Percentiles rank a stretch among this genome's conserved stretches.
phyloP scores from a whole-genome alignment of 2,329 filamentous ascomycete genomes.

The Cytospora chrysosperma region DNA sequence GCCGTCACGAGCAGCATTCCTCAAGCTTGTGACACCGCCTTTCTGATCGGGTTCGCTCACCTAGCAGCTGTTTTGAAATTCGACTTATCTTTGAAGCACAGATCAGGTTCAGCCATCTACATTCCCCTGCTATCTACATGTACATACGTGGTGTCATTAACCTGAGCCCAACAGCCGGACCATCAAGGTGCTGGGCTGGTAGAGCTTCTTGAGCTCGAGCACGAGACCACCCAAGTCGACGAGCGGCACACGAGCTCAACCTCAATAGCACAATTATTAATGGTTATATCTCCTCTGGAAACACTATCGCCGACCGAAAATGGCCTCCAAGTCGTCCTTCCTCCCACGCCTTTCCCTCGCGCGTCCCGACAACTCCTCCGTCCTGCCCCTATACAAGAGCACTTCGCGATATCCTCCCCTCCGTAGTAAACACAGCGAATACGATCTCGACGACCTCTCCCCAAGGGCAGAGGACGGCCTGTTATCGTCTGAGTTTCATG shows the following conservation, averaged over 20 bases:
- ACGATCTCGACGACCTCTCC: conserved; percentile 35
- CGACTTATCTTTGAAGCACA: no score
- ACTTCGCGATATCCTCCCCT: conserved; percentile 27
- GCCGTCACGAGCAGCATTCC: background rate
- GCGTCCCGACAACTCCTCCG: conserved; percentile 26
- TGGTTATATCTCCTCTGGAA: background rate
- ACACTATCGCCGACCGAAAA: conserved; percentile 4
- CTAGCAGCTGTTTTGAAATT: background rate
- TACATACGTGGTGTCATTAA: no score
- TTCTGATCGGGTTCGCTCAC: background rate
- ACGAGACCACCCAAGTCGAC: background rate
- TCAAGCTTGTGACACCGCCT: background rate
- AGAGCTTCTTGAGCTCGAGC: background rate
- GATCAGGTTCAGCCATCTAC: no score
- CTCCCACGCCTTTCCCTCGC: conserved; percentile 33
- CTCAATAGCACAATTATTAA: background rate
- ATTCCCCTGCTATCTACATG: background rate
- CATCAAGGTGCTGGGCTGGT: background rate
- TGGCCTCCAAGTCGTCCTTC: conserved; percentile 32
- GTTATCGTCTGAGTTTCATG: conserved; percentile 22
- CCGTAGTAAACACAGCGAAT: conserved; percentile 35
- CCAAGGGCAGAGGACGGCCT: conserved; percentile 32
- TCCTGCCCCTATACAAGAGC: conserved; percentile 31
- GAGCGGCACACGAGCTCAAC: background rate
- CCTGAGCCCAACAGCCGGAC: background rate